A percentile compares a stretch with the other conserved stretches of the same genome.
These are phyloP conservation scores for Aphanomyces astaci DNA, from an alignment of 352 stramenopile genomes.

Conservation along the genomic window DNA sequence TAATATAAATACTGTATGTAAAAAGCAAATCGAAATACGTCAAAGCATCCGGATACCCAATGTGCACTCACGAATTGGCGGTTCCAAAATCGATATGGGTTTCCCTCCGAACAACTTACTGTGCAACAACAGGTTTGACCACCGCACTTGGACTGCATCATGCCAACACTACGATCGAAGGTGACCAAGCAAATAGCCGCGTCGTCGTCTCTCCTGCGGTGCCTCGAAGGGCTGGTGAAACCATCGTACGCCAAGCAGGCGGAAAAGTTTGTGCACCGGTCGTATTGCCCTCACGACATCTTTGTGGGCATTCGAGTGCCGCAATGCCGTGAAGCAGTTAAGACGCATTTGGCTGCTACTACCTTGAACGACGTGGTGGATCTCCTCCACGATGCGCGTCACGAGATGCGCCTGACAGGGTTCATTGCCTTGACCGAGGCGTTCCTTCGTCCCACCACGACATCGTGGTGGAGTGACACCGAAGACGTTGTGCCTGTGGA, in stretches of 20 bases:
- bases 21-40: too few relatives aligned
- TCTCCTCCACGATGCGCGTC: constrained; percentile 21
- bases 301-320: constrained; percentile 24
- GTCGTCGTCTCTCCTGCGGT: background rate
- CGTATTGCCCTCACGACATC: constrained; percentile 21
- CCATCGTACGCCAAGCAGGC: background rate
- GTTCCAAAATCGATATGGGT: too few relatives aligned
- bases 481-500: background rate
- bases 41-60: too few relatives aligned
- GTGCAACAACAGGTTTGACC: too few relatives aligned
- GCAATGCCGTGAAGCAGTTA: constrained; percentile 17
- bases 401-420: constrained; percentile 23
- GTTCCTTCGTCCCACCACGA: constrained; percentile 4
- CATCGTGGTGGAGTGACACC: background rate
- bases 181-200: background rate
- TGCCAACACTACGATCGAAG: too few relatives aligned
- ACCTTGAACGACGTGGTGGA: background rate
- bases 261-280: constrained; percentile 21
- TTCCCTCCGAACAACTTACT: too few relatives aligned
- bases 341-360: constrained; percentile 8
- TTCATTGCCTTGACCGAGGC: constrained; percentile 24
- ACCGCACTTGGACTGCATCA: too few relatives aligned
- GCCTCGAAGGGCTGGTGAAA: background rate
- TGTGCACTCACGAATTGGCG: too few relatives aligned
- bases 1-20: too few relatives aligned